Evolutionary conservation across 257 asterid species (phyloP).

Genomic region (Solanum sejunctum): DNA sequence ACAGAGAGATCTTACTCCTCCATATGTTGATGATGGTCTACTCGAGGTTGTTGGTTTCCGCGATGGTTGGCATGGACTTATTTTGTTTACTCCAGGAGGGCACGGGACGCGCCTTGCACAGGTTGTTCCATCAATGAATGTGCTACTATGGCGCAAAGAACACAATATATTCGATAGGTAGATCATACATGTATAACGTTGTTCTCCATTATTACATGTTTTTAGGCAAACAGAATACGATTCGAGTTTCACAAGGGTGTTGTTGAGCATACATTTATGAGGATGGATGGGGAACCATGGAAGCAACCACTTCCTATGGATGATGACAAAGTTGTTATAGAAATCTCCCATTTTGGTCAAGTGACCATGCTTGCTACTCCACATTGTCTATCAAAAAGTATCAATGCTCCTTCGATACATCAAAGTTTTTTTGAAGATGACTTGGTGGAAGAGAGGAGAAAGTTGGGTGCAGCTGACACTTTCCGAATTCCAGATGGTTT

Average conservation of each 20-base stretch:
- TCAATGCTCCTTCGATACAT: conserved; percentile 25
- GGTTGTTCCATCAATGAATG: conserved; percentile 13
- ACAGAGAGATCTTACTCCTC: conserved; percentile 68
- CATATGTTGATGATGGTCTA: conserved; percentile 68
- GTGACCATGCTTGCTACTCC: conserved; percentile 70
- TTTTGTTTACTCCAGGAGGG: conserved; percentile 63
- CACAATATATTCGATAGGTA: not conserved
- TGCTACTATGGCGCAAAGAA: too few relatives aligned
- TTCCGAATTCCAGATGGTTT: conserved; percentile 63
- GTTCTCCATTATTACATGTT: not conserved
- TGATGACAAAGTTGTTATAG: conserved; percentile 54
- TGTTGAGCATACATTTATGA: conserved; percentile 70
- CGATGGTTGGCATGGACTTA: conserved; percentile 89
- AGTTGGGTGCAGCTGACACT: conserved; percentile 77
- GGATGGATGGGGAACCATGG: conserved; percentile 92
- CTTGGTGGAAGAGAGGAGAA: conserved; percentile 50
- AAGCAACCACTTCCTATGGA: conserved; percentile 66
- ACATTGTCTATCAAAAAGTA: conserved; percentile 43
- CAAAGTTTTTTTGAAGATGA: not conserved
- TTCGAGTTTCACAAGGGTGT: conserved; percentile 69
- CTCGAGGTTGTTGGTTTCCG: conserved; percentile 79
- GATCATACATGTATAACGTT: not conserved
- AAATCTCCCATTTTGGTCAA: conserved; percentile 58
- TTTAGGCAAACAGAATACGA: conserved; percentile 44
- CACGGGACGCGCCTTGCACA: conserved; percentile 93